Evolutionary conservation across 2,329 filamentous ascomycete species (phyloP).

Genomic region (Aureobasidium pullulans): DNA sequence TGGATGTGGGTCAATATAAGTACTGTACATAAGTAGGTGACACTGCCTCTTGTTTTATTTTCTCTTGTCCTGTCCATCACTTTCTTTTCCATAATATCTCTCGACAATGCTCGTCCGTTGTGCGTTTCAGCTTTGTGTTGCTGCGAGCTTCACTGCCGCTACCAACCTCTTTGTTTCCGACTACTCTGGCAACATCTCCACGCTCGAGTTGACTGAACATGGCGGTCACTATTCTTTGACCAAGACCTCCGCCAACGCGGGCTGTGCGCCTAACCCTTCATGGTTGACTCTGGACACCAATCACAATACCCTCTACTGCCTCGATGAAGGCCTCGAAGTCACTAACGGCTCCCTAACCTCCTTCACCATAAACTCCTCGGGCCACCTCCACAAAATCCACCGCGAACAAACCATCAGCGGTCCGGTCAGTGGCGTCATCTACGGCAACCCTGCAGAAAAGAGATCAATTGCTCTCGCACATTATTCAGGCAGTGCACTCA

Average conservation of each 20-base stretch:
- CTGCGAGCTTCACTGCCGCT: conserved; percentile 18
- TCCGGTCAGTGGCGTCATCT: conserved; percentile 36
- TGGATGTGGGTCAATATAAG: not conserved
- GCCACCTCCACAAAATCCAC: conserved; percentile 30
- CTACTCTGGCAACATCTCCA: conserved; percentile 39
- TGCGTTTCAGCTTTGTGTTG: not conserved
- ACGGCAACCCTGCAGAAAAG: conserved; percentile 29
- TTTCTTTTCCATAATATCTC: not conserved
- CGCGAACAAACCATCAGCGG: conserved; percentile 30
- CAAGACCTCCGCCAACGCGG: conserved; percentile 36
- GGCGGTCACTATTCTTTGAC: conserved; percentile 33
- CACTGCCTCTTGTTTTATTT: not conserved
- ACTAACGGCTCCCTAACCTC: conserved; percentile 43
- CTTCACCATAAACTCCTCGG: conserved; percentile 32
- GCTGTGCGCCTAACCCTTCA: conserved; percentile 49
- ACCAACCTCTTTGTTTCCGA: conserved; percentile 37
- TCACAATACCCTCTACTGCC: conserved; percentile 49
- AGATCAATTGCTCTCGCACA: conserved; percentile 35
- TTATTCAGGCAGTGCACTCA: conserved; percentile 34
- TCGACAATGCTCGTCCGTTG: conserved; percentile 1
- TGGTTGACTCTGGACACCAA: conserved; percentile 53
- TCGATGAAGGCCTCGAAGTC: conserved; percentile 48
- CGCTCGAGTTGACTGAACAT: conserved; percentile 29
- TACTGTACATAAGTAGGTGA: not conserved
- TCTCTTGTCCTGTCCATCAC: too few species aligned